Evolutionary conservation across 1,284 basidiomycete genomes (phyloP).

Genomic region (Cryptococcus wingfieldii): DNA sequence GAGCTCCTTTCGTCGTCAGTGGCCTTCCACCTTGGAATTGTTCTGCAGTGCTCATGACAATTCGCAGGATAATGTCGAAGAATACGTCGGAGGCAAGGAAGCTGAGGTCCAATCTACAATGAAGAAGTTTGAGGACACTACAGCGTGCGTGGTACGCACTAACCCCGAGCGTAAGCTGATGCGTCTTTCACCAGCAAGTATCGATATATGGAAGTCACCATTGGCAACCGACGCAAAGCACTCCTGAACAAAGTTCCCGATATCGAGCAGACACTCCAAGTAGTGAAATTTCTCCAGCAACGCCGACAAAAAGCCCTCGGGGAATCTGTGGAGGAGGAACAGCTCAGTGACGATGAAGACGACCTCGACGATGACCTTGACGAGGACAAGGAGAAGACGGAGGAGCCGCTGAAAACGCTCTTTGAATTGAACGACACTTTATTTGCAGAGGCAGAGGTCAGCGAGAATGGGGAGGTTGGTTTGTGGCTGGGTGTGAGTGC

Average conservation of each 20-base stretch:
- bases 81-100: constrained; percentile 76
- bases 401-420: constrained; percentile 69
- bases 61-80: constrained; percentile 70
- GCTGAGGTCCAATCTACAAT: constrained; percentile 74
- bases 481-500: constrained; percentile 92
- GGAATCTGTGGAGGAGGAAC: constrained; percentile 41
- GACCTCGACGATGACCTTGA: constrained; percentile 48
- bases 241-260: constrained; percentile 95
- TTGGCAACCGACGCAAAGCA: constrained; percentile 70
- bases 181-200: constrained; percentile 69
- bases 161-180: neutral
- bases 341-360: constrained; percentile 43
- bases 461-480: constrained; percentile 82
- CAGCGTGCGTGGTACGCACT: constrained; percentile 60
- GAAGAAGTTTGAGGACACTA: constrained; percentile 82
- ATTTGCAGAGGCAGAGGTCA: constrained; percentile 82
- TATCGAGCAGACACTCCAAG: constrained; percentile 84
- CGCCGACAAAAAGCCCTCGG: constrained; percentile 55
- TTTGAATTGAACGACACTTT: constrained; percentile 97
- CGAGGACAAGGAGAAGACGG: constrained; percentile 49
- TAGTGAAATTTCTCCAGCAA: constrained; percentile 79
- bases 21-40: neutral
- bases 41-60: neutral
- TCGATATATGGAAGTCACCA: constrained; percentile 91
- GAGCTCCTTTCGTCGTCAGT: constrained; percentile 89